Evolutionary conservation across 139 green algal species (phyloP).

Genomic region (Coelastrella sp.): DNA sequence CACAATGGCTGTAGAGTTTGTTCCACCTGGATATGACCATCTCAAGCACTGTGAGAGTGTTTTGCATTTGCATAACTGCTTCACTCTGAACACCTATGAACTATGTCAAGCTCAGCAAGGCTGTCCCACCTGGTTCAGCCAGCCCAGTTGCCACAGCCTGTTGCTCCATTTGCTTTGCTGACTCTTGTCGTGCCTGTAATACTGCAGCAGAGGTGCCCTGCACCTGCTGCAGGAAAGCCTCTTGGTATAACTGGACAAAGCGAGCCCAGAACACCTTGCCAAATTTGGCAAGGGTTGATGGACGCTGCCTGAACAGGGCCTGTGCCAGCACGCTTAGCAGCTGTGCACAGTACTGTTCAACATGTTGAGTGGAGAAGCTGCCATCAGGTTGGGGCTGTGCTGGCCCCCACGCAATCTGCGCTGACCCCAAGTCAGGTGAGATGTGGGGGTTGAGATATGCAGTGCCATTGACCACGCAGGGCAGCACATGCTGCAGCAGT

Average conservation of each 20-base stretch:
- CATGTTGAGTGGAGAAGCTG: not conserved
- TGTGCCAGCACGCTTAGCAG: slow-evolving; percentile 45
- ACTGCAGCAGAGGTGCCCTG: not conserved
- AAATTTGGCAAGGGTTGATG: slow-evolving; percentile 31
- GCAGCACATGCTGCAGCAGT: slow-evolving; percentile 42
- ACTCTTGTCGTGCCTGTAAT: slow-evolving; percentile 41
- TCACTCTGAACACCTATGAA: too few relatives aligned
- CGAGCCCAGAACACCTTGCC: slow-evolving; percentile 30
- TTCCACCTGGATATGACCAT: too few relatives aligned
- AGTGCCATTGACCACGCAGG: slow-evolving; percentile 20
- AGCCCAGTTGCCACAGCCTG: slow-evolving; percentile 26
- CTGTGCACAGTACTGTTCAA: slow-evolving; percentile 42
- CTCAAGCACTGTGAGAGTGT: too few relatives aligned
- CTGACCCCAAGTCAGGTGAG: not conserved
- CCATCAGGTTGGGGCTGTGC: not conserved
- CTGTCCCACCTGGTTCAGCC: slow-evolving; percentile 5
- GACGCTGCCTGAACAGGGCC: slow-evolving; percentile 33
- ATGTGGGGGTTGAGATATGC: slow-evolving; percentile 21
- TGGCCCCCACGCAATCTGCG: slow-evolving; percentile 17
- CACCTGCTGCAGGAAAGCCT: slow-evolving; percentile 40
- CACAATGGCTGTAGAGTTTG: too few relatives aligned
- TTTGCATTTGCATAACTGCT: too few relatives aligned
- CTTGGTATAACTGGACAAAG: slow-evolving; percentile 35
- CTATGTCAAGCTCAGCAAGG: too few relatives aligned
- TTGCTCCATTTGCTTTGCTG: slow-evolving; percentile 38